These are phyloP conservation scores for Mucor sp. DNA, from an alignment of 371 early-diverging fungal genomes.

Conservation along the genomic window DNA sequence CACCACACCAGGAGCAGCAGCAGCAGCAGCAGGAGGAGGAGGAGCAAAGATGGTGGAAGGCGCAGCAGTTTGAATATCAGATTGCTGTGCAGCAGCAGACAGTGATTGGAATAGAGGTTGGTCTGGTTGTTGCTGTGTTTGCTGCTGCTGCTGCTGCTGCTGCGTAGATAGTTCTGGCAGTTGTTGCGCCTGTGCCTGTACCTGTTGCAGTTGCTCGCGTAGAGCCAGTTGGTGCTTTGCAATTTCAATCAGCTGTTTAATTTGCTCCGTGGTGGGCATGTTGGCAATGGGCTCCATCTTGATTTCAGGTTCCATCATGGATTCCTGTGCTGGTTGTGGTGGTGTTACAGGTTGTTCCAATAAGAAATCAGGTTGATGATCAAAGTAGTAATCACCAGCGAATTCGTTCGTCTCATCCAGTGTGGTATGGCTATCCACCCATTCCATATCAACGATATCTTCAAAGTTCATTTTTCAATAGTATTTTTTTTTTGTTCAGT, in stretches of 20 bases:
- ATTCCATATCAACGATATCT: constrained; percentile 54
- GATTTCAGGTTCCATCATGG: constrained; percentile 3
- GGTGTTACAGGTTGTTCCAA: constrained; percentile 21
- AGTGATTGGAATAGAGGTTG: constrained; percentile 5
- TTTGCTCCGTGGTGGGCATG: constrained; percentile 46
- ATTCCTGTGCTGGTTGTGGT: background rate
- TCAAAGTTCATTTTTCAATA: constrained; percentile 44
- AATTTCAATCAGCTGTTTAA: constrained; percentile 46
- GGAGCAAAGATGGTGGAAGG: constrained; percentile 25
- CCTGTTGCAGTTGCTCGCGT: constrained; percentile 25
- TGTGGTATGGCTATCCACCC: constrained; percentile 35
- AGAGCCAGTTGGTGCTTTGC: constrained; percentile 44
- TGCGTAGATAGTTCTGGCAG: background rate
- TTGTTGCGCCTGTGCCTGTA: constrained; percentile 9
- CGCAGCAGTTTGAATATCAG: constrained; percentile 20
- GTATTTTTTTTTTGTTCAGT: constrained; percentile 38
- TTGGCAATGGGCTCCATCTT: constrained; percentile 3
- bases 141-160: constrained; percentile 6
- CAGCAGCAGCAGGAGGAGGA: constrained; percentile 5
- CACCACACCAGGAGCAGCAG: background rate
- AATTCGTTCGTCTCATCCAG: constrained; percentile 10
- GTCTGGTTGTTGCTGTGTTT: too few relatives aligned
- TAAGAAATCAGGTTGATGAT: constrained; percentile 17
- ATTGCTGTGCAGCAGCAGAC: background rate
- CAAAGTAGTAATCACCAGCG: constrained; percentile 11